phyloP scores from a whole-genome alignment of 345 rosid genomes.

The Salix brachista region DNA sequence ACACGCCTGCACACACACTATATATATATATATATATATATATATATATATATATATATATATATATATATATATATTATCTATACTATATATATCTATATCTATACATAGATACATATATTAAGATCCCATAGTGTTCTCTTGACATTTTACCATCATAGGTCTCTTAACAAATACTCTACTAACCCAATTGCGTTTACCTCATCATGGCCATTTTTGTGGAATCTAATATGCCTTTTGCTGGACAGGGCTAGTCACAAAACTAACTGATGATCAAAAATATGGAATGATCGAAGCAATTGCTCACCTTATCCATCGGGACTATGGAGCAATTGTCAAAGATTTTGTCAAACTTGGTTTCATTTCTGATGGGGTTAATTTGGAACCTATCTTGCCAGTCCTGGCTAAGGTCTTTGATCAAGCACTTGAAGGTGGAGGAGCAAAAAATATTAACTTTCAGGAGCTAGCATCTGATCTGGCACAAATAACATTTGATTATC shows the following conservation, averaged over 20 bases:
- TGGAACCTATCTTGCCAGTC: constrained; percentile 89
- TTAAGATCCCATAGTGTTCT: neutral
- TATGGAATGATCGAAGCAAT: constrained; percentile 99
- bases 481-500: constrained; percentile 95
- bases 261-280: constrained; percentile 88
- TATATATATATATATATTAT: no score
- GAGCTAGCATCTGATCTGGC: constrained; percentile 96
- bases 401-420: constrained; percentile 96
- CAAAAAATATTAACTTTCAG: constrained; percentile 85
- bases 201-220: constrained; percentile 1
- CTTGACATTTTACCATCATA: constrained; percentile 6
- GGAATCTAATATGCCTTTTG: constrained; percentile 19
- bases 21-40: no score
- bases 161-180: neutral
- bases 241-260: constrained; percentile 79
- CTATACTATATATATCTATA: no score
- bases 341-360: constrained; percentile 94
- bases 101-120: no score
- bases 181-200: neutral
- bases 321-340: constrained; percentile 79
- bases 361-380: constrained; percentile 92
- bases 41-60: no score
- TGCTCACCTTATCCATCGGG: constrained; percentile 93
- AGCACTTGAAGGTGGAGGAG: constrained; percentile 99
- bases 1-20: no score